Conservation (phyloP, 2,329 filamentous ascomycete genomes). For the Aspergillus neoniger region DNA sequence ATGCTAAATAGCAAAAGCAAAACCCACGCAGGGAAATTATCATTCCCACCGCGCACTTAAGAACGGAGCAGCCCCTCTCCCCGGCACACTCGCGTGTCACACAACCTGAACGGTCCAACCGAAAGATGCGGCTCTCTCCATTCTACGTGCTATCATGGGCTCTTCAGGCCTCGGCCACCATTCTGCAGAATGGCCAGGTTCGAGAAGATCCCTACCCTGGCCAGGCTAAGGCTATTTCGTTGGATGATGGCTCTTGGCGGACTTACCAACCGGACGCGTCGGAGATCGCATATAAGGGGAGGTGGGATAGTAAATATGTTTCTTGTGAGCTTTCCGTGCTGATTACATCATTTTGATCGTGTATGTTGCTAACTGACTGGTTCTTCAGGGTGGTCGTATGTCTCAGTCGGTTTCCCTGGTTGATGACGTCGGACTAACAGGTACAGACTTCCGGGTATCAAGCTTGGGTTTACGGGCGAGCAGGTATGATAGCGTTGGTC, state of each 20-base stretch:
- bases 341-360: background rate
- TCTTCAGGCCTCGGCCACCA: slow-evolving; percentile 35
- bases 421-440: slow-evolving; percentile 2
- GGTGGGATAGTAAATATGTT: slow-evolving; percentile 62
- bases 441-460: slow-evolving; percentile 52
- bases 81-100: background rate
- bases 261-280: slow-evolving; percentile 55
- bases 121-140: background rate
- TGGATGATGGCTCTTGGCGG: slow-evolving; percentile 44
- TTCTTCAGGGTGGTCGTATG: slow-evolving; percentile 56
- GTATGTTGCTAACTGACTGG: background rate
- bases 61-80: background rate
- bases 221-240: slow-evolving; percentile 32
- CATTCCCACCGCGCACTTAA: background rate
- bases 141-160: slow-evolving; percentile 13
- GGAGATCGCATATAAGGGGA: slow-evolving; percentile 63
- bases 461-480: slow-evolving; percentile 58
- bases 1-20: background rate
- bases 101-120: background rate
- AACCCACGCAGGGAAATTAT: background rate
- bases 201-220: slow-evolving; percentile 43
- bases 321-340: slow-evolving; percentile 48
- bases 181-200: slow-evolving; percentile 48
- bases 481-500: slow-evolving; percentile 33
- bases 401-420: slow-evolving; percentile 17